A percentile compares a stretch with the other conserved stretches of the same genome.
Evolutionary conservation across 192 early-diverging fungal genomes (phyloP).

Genomic region (Backusella tarrabulga): DNA sequence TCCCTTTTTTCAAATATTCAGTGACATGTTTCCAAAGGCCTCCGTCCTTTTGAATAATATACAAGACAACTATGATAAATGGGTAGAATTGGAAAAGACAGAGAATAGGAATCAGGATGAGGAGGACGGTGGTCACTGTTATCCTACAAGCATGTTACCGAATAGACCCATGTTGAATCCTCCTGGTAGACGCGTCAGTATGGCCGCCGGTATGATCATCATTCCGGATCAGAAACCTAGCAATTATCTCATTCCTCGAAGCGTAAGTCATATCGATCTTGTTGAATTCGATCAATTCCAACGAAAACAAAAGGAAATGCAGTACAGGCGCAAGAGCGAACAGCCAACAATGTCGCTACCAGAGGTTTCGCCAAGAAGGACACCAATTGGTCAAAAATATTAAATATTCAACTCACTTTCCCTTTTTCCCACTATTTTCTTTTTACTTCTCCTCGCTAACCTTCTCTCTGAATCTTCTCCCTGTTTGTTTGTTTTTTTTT

Average conservation of each 20-base stretch:
- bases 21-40: conserved; percentile 68
- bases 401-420: background rate
- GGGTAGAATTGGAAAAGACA: conserved; percentile 43
- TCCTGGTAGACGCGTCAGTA: conserved; percentile 35
- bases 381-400: background rate
- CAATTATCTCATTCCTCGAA: conserved; percentile 17
- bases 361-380: background rate
- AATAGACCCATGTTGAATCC: conserved; percentile 19
- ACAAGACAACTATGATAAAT: conserved; percentile 51
- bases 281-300: background rate
- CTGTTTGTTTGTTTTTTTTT: background rate
- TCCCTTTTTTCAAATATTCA: conserved; percentile 82
- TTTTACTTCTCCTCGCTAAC: background rate
- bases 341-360: background rate
- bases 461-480: background rate
- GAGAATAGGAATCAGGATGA: background rate
- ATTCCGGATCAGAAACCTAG: conserved; percentile 31
- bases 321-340: conserved; percentile 21
- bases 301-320: conserved; percentile 1
- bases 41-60: conserved; percentile 53
- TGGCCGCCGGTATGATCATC: conserved; percentile 43
- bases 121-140: background rate
- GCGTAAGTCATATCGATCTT: conserved; percentile 26
- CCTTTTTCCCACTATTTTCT: background rate
- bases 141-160: conserved; percentile 4